These are phyloP conservation scores for Cantharellus anzutake DNA, from an alignment of 768 basidiomycete species.

Conservation along the genomic window DNA sequence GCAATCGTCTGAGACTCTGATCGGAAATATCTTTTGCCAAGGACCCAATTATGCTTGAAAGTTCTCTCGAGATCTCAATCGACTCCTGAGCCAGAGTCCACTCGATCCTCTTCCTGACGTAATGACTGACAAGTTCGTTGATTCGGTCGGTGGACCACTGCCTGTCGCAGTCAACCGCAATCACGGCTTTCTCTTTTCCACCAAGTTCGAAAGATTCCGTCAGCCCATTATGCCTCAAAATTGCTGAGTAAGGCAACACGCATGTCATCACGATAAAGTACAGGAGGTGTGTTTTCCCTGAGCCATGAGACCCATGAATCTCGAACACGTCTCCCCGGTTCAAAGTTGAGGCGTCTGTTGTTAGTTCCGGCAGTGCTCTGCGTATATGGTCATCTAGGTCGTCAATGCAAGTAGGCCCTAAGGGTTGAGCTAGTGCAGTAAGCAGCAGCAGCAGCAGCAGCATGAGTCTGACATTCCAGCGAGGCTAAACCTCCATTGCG, in stretches of 20 bases:
- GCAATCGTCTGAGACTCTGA: conserved; percentile 32
- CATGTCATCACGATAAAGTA: conserved; percentile 43
- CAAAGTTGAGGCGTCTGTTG: conserved; percentile 15
- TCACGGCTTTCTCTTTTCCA: conserved; percentile 45
- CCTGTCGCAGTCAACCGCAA: conserved; percentile 52
- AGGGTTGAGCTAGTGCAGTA: conserved; percentile 3
- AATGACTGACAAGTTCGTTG: conserved; percentile 29
- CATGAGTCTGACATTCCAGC: not conserved
- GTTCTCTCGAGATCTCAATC: not conserved
- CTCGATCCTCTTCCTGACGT: conserved; percentile 17
- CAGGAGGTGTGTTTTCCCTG: conserved; percentile 66
- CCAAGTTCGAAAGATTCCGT: conserved; percentile 16
- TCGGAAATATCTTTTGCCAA: conserved; percentile 13
- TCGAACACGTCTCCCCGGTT: conserved; percentile 47
- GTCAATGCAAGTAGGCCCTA: conserved; percentile 11
- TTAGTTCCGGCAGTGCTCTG: not conserved
- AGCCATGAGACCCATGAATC: conserved; percentile 52
- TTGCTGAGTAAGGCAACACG: conserved; percentile 26
- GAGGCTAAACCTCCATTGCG: no score
- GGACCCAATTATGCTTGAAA: not conserved
- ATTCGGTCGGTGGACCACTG: conserved; percentile 42
- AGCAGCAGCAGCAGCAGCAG: not conserved
- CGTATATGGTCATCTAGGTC: conserved; percentile 11
- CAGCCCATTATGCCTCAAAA: conserved; percentile 1
- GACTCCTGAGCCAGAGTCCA: conserved; percentile 1